A percentile compares a stretch with the other conserved stretches of the same genome.
phyloP scores from a whole-genome alignment of 305 asterid species.

The Fraxinus velutina region DNA sequence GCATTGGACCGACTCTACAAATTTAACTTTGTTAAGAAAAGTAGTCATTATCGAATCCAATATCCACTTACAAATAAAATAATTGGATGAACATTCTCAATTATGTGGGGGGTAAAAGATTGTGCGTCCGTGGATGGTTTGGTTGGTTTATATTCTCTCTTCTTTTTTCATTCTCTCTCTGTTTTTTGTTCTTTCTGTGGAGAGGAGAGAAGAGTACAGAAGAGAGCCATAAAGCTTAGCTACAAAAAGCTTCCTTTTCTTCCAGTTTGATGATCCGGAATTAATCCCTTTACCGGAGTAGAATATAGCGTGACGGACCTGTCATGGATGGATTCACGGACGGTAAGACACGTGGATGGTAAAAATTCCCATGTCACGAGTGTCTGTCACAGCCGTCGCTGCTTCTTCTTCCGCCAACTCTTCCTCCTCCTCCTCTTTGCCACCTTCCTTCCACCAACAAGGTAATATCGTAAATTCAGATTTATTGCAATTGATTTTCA shows the following conservation, averaged over 20 bases:
- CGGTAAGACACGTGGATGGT: slow-evolving; percentile 32
- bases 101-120: background rate
- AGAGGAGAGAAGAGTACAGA: slow-evolving; percentile 28
- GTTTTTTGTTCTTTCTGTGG: slow-evolving; percentile 40
- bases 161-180: background rate
- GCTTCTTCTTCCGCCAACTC: slow-evolving; percentile 31
- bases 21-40: background rate
- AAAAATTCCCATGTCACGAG: slow-evolving; percentile 41
- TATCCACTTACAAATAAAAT: background rate
- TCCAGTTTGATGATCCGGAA: background rate
- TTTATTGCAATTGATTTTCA: background rate
- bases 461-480: slow-evolving; percentile 18
- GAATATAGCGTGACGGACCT: background rate
- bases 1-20: background rate
- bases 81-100: background rate
- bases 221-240: background rate
- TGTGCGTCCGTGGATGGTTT: slow-evolving; percentile 19
- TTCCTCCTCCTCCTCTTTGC: slow-evolving; percentile 25
- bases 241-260: background rate
- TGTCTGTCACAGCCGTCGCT: slow-evolving; percentile 40
- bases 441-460: slow-evolving; percentile 30
- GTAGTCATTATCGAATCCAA: background rate
- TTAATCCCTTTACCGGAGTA: background rate
- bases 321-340: background rate
- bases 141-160: slow-evolving; percentile 37